Evolutionary conservation across 2,329 filamentous ascomycete genomes (phyloP), one percentile per base, ranked within the genome.

Genomic region (Fusarium beomiforme): DNA sequence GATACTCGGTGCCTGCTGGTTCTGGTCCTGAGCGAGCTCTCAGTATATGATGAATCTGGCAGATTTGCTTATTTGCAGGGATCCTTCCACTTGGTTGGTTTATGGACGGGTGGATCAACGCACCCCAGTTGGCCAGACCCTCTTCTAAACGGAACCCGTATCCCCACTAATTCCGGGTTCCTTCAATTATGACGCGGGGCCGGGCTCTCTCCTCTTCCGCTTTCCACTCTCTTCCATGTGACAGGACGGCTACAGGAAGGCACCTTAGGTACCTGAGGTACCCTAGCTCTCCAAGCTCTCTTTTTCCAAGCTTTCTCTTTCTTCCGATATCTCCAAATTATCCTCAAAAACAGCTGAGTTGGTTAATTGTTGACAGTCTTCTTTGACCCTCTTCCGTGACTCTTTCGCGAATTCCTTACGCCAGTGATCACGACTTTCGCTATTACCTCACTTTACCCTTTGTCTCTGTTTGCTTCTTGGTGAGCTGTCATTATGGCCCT

Each of bases 401-500:
- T 73, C 54, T 41, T 54, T 44, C 57, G 57, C 72, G 70, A 76
- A 71, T 42, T 50, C 55, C 41, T 29, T 72, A 55, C 65, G 55
- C 70, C 68, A 67, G 59, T 75, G 67, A 72, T 54, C 58, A 46
- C 63, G 26, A 63, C 50, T 24, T 56, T 44, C 55, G 55, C 36
- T 23, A 55, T 23, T 37, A 43, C 36, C 24, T 62, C 49, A 62
- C 55, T 54, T 49, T 67, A 34, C 39, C 50, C 17, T 50, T 59
- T 31, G n/a, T 57, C n/a, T 46, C 23, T 33, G 31, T 37, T 39
- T 42, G 17, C n/a, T 53, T 47, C 31, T 43, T 59, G 26, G 24
- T 50, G 50, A 58, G 39, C 55, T 54, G 41, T 59, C 73, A 73
- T 70, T 71, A 85, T 87, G 85, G 79, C 81, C 70, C 76, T 80